These are phyloP conservation scores for Ophiobolus disseminans DNA, from an alignment of 2,329 filamentous ascomycete genomes.

Conservation along the genomic window DNA sequence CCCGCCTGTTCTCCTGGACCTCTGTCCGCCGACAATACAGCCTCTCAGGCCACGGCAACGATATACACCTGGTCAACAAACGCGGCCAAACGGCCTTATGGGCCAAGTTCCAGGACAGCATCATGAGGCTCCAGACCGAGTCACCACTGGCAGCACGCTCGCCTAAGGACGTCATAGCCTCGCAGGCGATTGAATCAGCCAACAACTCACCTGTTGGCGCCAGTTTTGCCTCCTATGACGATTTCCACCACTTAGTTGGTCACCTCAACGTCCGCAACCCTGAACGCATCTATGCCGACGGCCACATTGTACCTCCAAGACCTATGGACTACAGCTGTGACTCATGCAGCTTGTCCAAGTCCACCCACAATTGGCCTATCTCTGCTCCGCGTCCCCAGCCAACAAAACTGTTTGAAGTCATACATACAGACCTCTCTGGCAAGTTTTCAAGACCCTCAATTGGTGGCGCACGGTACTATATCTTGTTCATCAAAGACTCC, in stretches of 20 bases:
- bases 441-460: constrained; percentile 4
- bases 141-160: background rate
- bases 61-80: constrained; percentile 2
- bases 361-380: background rate
- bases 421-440: constrained; percentile 7
- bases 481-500: constrained; percentile 8
- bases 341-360: constrained; percentile 3
- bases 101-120: background rate
- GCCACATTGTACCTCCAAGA: constrained; percentile 1
- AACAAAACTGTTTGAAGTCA: constrained; percentile 5
- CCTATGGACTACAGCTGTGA: constrained; percentile 5
- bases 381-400: background rate
- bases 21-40: constrained; percentile 1
- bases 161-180: background rate
- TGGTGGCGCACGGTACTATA: constrained; percentile 9
- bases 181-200: background rate
- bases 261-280: background rate
- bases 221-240: constrained; percentile 1
- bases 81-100: background rate
- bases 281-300: background rate
- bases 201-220: background rate
- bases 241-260: constrained; percentile 8
- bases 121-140: constrained; percentile 5
- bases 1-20: constrained; percentile 7
- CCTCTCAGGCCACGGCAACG: background rate